Conservation (phyloP, 192 early-diverging fungal species). For the Coemansia sp. region DNA sequence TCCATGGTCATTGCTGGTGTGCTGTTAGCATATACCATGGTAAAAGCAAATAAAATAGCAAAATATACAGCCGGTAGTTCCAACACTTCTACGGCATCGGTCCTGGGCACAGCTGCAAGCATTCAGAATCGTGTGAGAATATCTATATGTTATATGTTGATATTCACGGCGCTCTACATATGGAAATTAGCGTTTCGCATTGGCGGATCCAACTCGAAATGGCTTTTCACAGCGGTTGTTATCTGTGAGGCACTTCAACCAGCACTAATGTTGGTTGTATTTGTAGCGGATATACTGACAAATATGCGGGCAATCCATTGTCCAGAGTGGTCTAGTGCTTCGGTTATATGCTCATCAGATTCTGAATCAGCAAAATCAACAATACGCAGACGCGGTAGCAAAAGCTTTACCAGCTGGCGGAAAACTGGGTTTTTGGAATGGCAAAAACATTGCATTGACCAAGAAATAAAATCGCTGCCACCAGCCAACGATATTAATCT, state of each 20-base stretch:
- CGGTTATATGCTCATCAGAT: conserved; percentile 4
- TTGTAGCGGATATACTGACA: conserved; percentile 11
- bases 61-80: not conserved
- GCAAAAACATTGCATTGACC: conserved; percentile 1
- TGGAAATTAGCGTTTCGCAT: conserved; percentile 28
- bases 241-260: conserved; percentile 27
- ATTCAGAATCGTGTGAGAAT: conserved; percentile 17
- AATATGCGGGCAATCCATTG: conserved; percentile 10
- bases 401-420: conserved; percentile 19
- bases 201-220: conserved; percentile 15
- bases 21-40: conserved; percentile 11
- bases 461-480: not conserved
- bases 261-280: conserved; percentile 11
- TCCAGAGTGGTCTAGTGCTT: conserved; percentile 13
- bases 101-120: conserved; percentile 21
- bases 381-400: conserved; percentile 1
- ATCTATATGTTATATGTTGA: conserved; percentile 17
- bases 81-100: conserved; percentile 12
- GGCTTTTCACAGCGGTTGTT: conserved; percentile 12
- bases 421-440: conserved; percentile 17
- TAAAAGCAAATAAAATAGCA: conserved; percentile 26
- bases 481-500: conserved; percentile 8
- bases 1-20: conserved; percentile 3
- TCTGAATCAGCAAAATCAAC: not conserved
- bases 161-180: not conserved